Evolutionary conservation across 495 filamentous ascomycete genomes (phyloP), one percentile per base, ranked within the genome.

Genomic region (Penicillium canariense): DNA sequence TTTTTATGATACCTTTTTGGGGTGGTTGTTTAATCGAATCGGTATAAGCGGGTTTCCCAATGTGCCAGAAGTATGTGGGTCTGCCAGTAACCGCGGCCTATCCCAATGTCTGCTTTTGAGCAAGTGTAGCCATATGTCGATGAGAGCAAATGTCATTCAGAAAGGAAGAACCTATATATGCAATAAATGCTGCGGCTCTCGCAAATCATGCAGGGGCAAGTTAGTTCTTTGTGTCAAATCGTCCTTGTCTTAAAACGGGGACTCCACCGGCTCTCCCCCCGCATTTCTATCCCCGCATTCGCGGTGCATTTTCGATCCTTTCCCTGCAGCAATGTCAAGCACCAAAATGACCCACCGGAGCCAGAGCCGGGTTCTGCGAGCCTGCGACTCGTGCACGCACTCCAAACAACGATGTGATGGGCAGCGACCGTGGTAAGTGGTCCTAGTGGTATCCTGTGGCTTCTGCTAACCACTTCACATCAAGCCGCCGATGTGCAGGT

Each of bases 321-420:
- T 49, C 28, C 27, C 48, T 43, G 27, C 43, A 42, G 30, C 40
- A 35, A 54, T 32, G 31, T 5, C 23, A 10, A 27, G 28, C 28
- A 14, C 31, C 11, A 46, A 27, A 14, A 54, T 36, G 39, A 20
- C 44, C 17, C 45, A 50, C 44, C 48, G 46, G 12, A 34, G 35
- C 15, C 58, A 57, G 20, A 23, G 48, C 14, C 50, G 58, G 17
- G 54, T 61, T 9, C 31, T 61, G 18, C 30, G 58, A 45, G 58
- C 54, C 10, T 61, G 58, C 18, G 58, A 61, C 36, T 49, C 54
- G 11, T 61, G 58, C 18, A 61, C 58, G 9, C 44, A 50, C 26
- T 52, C 48, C 1, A 61, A 61, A 32, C 58, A 61, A 30, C 49
- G 58, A 38, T 61, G 58, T 20, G 54, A 61, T 42, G 58, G 58